phyloP scores from a whole-genome alignment of 805 yeast genomes.

The Candida montana region DNA sequence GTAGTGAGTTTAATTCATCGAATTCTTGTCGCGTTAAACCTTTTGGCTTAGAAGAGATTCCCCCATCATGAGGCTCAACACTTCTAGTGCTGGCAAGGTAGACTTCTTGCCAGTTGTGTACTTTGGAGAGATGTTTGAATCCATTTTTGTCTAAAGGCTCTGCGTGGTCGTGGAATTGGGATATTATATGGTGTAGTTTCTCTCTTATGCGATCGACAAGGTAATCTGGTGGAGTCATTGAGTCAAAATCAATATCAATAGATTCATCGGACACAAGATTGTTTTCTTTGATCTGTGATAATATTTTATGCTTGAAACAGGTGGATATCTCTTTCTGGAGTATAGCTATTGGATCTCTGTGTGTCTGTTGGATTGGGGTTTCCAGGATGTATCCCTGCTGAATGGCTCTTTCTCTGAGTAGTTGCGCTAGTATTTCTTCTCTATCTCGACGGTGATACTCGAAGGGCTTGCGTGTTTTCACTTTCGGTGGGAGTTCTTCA shows the following conservation, averaged over 20 bases:
- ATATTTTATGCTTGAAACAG: conserved; percentile 1
- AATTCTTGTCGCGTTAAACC: background rate
- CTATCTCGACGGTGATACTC: too few relatives aligned
- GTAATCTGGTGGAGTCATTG: background rate
- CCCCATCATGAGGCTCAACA: too few relatives aligned
- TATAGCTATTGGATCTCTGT: background rate
- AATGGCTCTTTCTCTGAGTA: background rate
- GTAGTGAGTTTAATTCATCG: background rate
- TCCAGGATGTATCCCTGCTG: background rate
- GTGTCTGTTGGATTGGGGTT: background rate
- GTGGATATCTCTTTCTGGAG: conserved; percentile 1
- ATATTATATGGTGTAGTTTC: background rate
- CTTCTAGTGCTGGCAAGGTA: background rate
- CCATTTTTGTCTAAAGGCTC: too few relatives aligned
- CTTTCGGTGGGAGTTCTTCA: background rate
- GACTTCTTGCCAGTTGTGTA: background rate
- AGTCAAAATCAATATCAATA: background rate
- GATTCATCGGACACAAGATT: background rate
- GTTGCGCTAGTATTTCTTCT: background rate
- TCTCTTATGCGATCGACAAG: background rate
- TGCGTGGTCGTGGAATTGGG: background rate
- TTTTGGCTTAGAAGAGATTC: background rate
- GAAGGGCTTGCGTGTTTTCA: too few relatives aligned
- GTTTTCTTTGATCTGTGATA: background rate
- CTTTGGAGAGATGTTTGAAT: background rate